Evolutionary conservation across 2,329 filamentous ascomycete species (phyloP).

Genomic region (Aspergillus pseudoviridinutans): DNA sequence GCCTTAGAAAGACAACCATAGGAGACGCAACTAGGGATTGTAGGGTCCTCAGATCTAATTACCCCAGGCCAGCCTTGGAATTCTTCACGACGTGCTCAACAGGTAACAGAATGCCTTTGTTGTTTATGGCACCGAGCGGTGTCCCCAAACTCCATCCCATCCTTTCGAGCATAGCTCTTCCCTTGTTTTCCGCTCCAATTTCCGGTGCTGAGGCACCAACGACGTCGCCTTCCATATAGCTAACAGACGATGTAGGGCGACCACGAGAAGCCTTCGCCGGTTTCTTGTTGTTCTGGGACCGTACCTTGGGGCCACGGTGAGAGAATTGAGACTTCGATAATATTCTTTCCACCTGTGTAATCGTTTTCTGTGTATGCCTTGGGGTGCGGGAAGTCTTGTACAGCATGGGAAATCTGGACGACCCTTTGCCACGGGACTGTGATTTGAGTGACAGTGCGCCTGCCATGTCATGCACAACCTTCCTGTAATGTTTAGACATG

Average conservation of each 20-base stretch:
- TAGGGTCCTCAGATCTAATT: conserved; percentile 9
- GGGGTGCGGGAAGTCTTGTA: conserved; percentile 68
- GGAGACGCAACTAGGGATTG: neutral
- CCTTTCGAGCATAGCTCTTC: conserved; percentile 84
- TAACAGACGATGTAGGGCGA: conserved; percentile 45
- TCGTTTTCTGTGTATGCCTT: conserved; percentile 54
- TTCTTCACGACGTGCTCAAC: conserved; percentile 85
- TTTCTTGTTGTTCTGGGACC: conserved; percentile 19
- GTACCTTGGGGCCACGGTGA: conserved; percentile 22
- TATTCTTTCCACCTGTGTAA: conserved; percentile 42
- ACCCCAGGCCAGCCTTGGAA: conserved; percentile 76
- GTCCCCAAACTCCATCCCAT: conserved; percentile 95
- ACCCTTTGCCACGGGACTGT: conserved; percentile 72
- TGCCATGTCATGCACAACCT: conserved; percentile 75
- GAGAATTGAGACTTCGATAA: conserved; percentile 33
- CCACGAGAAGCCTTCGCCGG: conserved; percentile 28
- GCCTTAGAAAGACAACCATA: too few relatives aligned
- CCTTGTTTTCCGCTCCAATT: conserved; percentile 75
- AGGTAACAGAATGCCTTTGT: conserved; percentile 83
- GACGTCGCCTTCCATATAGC: conserved; percentile 78
- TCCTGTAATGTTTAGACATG: conserved; percentile 75
- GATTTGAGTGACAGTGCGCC: conserved; percentile 74
- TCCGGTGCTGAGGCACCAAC: conserved; percentile 84
- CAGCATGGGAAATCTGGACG: conserved; percentile 70
- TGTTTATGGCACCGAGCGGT: conserved; percentile 73